Base-by-base conservation (phyloP, 371 early-diverging fungal species). In the Mortierella sp. region DNA sequence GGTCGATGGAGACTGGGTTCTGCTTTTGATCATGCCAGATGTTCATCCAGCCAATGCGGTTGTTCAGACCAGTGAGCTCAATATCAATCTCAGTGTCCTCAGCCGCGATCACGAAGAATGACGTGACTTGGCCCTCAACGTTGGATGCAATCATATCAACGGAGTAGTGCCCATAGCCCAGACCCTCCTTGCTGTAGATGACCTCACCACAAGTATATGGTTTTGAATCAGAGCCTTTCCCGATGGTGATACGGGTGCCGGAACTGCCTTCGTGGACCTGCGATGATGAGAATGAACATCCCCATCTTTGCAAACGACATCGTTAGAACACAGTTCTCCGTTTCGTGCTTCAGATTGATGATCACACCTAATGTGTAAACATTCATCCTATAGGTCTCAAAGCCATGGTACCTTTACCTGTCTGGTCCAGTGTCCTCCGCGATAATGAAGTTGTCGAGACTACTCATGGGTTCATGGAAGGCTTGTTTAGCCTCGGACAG, bases 61-160 rank as follows among this genome's bases (percentile, higher is more conserved):
- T 67, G 52, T 69, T 68, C 52, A 64, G 30, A 1, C 76, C 76
- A 4, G 76, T 75, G 24, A 75, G 59, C 30, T 75, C 75, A 50
- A 75, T 46, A n/a, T 75, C 76, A 23, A 75, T 75, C 53, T 75
- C 76, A 0, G 76, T 59, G 17, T 67, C 62, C 15, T 24, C 70
- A 26, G 68, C 60, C 12, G 76, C 70, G 42, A 75, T 75, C 37
- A 75, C 17, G 61, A 75, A 75, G 64, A 75, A 69, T 0, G 76
- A 55, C 8, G 76, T 69, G 51, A 75, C 76, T 12, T 69, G 76
- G 30, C 76, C 76, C 23, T 60, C 61, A 1, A 75, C 58, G 54
- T 64, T 64, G 31, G 76, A 75, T 24, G 58, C 62, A 19, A 75
- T 64, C 64, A 75, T 69, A 50, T 75, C 76, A 42, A 75, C 64